Evolutionary conservation across 805 yeast genomes (phyloP), one percentile per base, ranked within the genome.

Genomic region (Ogataea ganodermae): DNA sequence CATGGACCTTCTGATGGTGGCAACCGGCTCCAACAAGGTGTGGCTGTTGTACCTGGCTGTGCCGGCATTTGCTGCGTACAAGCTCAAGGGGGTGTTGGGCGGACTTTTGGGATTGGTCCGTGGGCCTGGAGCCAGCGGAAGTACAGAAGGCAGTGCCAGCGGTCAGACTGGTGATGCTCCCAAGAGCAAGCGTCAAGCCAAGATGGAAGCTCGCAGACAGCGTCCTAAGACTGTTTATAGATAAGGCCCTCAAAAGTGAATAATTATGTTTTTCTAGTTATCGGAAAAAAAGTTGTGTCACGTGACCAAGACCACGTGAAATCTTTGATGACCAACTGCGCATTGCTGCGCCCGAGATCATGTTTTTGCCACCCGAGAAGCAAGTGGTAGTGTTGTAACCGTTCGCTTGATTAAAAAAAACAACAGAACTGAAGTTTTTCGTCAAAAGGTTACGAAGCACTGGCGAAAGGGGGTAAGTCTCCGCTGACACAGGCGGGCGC

Each of bases 21-120:
- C 79, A 0, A 57, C 78, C 30, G 90, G 90, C 5, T 61, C 77
- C 35, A 78, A 78, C 61, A 73, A 74, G 58, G 80, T 79, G 7
- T 87, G 89, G 89, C 72, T 71, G 56, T 48, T 83, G 30, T 75
- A 73, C 53, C 48, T 69, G n/a, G 61, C 68, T 40, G 71, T 82
- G 35, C 89, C 89, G 1, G 73, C 66, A 0, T 83, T 63, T 62
- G 80, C 80, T 2, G 61, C 58, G 5, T 80, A 71, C 66, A 79
- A 78, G 60, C 51, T 78, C 16, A 67, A 68, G 51, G 68, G 74
- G 1, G 52, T 76, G 27, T 67, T 73, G 14, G 53, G 64, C 35
- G 49, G 53, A 37, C 54, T 67, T 21, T 46, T 54, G 17, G 52
- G 57, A 3, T 36, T 60, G 46, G 24, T 59, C 10, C 31, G 63